These are phyloP conservation scores for Microdochium paspali DNA, from an alignment of 2,329 filamentous ascomycete species.

Conservation along the genomic window DNA sequence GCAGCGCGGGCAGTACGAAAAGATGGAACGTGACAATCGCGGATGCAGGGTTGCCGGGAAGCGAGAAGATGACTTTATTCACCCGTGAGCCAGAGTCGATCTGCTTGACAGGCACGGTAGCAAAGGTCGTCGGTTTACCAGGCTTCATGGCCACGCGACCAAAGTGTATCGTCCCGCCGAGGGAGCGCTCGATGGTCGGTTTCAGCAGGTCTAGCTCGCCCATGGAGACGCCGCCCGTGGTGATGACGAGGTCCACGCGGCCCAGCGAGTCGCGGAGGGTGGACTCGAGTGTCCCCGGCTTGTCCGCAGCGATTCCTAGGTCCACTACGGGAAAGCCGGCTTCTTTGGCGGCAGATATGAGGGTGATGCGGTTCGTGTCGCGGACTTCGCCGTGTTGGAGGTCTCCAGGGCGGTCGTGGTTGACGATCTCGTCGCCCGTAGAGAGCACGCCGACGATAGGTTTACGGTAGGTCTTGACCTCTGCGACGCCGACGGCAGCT, in stretches of 20 bases:
- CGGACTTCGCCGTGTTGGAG: conserved; percentile 77
- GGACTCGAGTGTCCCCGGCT: conserved; percentile 64
- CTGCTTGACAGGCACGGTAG: conserved; percentile 65
- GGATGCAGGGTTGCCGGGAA: conserved; percentile 90
- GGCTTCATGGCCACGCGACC: conserved; percentile 97
- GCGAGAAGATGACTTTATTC: conserved; percentile 70
- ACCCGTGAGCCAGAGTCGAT: conserved; percentile 21
- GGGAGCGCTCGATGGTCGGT: conserved; percentile 81
- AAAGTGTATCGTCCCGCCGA: conserved; percentile 92
- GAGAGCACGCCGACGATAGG: conserved; percentile 82
- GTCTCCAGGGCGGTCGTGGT: conserved; percentile 52
- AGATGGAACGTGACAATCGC: conserved; percentile 90
- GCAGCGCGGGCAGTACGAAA: conserved; percentile 82
- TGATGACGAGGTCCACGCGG: conserved; percentile 73
- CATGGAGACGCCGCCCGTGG: conserved; percentile 94
- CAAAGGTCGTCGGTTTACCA: conserved; percentile 95
- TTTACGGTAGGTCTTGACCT: conserved; percentile 63
- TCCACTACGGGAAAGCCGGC: conserved; percentile 76
- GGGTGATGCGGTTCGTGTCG: conserved; percentile 84
- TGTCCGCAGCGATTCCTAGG: conserved; percentile 74
- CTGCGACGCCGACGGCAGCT: conserved; percentile 68
- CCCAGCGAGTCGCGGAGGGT: conserved; percentile 67
- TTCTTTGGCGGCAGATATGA: conserved; percentile 66
- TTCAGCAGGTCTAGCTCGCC: conserved; percentile 95
- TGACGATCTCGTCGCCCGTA: conserved; percentile 89